Base-by-base conservation (phyloP, 106 monocot species). In the Apostasia ramifera region DNA sequence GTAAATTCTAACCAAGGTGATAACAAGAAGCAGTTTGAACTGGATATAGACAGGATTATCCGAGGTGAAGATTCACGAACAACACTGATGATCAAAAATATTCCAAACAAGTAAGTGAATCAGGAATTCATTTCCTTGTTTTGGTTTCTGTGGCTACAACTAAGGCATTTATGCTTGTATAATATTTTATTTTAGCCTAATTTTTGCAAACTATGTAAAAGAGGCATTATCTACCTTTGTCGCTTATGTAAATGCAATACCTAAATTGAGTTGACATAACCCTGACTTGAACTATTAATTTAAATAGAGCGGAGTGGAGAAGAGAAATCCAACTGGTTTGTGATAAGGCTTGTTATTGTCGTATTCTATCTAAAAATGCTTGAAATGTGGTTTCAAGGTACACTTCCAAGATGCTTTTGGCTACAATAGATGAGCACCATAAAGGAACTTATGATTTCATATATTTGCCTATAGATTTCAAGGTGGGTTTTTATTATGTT, bases 11-110 rank as follows among this genome's bases (percentile, higher is more conserved):
- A 70, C 54, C 88, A 86, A 45, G 66, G 56, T 71, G 95, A 95
- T 49, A 95, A 78, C 55, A 95, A 92, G 79, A 92, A 84, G 54
- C 95, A 89, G 58, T 95, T 81, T 56, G 95, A 95, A 66, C 95
- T 95, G 64, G 92, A 95, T 79, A 72, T 95, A 67, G 88, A 82
- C 8, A 75, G 88, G 6, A 95, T 95, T 64, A 40, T 91, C 38
- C 83, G 71, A 38, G 88, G 88, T 55, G 91, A 95, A 73, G 91
- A 95, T 69, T 62, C 71, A 0, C 73, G 95, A 41, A 95, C 95
- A n/a, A 95, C 95, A 5, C 74, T 95, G 38, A 95, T 95, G 95
- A 91, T 95, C 59, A 95, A 95, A 77, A 95, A 95, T 77, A 95
- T 95, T 14, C 95, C 95, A 4, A 95, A 95, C 76, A 95, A 95